Evolutionary conservation across 108 stramenopile species (phyloP).

Genomic region (Mayamaea pseudoterrestris): DNA sequence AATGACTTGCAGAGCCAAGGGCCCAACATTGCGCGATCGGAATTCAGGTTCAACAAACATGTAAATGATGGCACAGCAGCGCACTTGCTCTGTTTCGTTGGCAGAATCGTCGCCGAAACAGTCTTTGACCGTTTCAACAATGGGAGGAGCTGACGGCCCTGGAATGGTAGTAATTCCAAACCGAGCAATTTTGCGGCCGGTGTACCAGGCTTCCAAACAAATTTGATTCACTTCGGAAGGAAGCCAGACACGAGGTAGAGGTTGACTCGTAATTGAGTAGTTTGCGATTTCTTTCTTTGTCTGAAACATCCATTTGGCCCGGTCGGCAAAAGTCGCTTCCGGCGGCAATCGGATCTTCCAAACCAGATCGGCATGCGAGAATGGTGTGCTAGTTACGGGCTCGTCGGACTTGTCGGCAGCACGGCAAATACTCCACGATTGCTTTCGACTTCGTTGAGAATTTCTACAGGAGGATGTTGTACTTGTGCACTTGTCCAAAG

Average conservation of each 20-base stretch:
- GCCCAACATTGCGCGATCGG: slow-evolving; percentile 34
- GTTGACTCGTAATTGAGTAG: too few species aligned
- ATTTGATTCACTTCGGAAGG: too few species aligned
- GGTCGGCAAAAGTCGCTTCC: too few species aligned
- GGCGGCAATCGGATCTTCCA: slow-evolving; percentile 58
- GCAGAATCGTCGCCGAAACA: slow-evolving; percentile 31
- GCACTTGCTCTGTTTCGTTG: slow-evolving; percentile 14
- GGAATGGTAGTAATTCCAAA: slow-evolving; percentile 64
- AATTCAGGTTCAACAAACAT: slow-evolving; percentile 70
- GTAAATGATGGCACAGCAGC: slow-evolving; percentile 65
- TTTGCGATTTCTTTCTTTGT: too few species aligned
- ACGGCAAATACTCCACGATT: too few species aligned
- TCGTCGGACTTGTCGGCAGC: too few species aligned
- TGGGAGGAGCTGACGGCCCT: slow-evolving; percentile 39
- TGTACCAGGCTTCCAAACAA: slow-evolving; percentile 51
- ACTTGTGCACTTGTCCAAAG: too few species aligned
- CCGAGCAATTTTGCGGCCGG: slow-evolving; percentile 39
- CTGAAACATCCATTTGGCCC: too few species aligned
- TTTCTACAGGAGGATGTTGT: too few species aligned
- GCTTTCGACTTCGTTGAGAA: too few species aligned
- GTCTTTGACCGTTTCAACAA: slow-evolving; percentile 58
- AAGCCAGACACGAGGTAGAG: too few species aligned
- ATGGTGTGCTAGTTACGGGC: too few species aligned
- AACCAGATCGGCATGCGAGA: slow-evolving; percentile 46
- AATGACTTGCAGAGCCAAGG: slow-evolving; percentile 61